Evolutionary conservation across 805 yeast species (phyloP).

Genomic region (Lachancea kluyveri): DNA sequence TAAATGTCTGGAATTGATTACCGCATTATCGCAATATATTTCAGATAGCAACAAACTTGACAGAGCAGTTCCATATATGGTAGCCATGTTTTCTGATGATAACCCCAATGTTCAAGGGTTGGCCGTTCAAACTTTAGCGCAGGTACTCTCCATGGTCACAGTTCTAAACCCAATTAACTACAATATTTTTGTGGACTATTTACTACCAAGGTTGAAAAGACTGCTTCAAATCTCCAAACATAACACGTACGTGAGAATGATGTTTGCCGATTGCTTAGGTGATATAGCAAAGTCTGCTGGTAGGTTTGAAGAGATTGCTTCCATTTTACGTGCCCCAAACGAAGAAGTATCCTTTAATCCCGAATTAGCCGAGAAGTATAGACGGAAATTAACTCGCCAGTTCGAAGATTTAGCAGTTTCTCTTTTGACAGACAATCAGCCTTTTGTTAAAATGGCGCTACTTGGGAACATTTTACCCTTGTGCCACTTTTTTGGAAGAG

Average conservation of each 20-base stretch:
- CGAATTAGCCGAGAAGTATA: constrained; percentile 18
- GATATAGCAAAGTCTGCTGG: constrained; percentile 59
- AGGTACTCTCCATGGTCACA: constrained; percentile 56
- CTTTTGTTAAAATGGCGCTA: constrained; percentile 63
- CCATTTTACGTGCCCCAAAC: constrained; percentile 27
- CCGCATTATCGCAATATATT: constrained; percentile 68
- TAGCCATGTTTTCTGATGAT: constrained; percentile 62
- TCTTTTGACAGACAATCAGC: constrained; percentile 62
- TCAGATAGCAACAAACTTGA: constrained; percentile 83
- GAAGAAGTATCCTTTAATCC: constrained; percentile 14
- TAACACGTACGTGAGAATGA: constrained; percentile 47
- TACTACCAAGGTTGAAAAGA: constrained; percentile 61
- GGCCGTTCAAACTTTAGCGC: constrained; percentile 61
- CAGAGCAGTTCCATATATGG: constrained; percentile 74
- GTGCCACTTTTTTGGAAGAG: constrained; percentile 79
- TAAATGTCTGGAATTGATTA: constrained; percentile 68
- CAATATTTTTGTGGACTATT: constrained; percentile 72
- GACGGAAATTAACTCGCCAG: constrained; percentile 24
- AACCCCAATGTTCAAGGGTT: constrained; percentile 59
- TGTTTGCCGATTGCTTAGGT: constrained; percentile 71
- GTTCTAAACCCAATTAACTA: constrained; percentile 69
- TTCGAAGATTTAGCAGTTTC: constrained; percentile 62
- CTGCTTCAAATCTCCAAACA: constrained; percentile 35
- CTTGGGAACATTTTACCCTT: constrained; percentile 67
- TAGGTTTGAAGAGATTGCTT: constrained; percentile 56